Percentiles rank a stretch among this genome's conserved stretches.
These are phyloP conservation scores for Sisymbrium altissimum DNA, from an alignment of 345 rosid genomes.

Conservation along the genomic window DNA sequence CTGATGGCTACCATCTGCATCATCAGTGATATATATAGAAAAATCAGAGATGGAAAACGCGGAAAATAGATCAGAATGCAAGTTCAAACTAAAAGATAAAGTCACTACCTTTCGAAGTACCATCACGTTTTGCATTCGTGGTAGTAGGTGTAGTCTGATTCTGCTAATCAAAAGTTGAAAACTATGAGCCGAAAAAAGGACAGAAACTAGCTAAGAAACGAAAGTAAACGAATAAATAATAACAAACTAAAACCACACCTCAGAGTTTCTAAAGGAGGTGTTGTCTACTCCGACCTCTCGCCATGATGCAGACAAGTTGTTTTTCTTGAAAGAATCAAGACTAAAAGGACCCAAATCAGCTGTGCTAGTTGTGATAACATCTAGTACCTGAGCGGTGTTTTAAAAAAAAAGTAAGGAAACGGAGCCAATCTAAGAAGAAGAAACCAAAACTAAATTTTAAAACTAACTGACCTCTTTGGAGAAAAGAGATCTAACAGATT, in stretches of 20 bases:
- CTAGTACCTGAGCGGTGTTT: conserved; percentile 49
- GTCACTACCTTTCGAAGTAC: conserved; percentile 37
- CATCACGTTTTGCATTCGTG: conserved; percentile 38
- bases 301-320: conserved; percentile 80
- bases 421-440: background rate
- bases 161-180: conserved; percentile 35
- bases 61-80: background rate
- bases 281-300: conserved; percentile 37
- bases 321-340: conserved; percentile 78
- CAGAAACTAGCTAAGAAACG: background rate
- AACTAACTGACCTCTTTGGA: conserved; percentile 67
- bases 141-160: conserved; percentile 43
- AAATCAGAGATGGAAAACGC: conserved; percentile 19
- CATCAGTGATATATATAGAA: conserved; percentile 16
- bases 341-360: conserved; percentile 80
- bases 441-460: background rate
- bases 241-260: conserved; percentile 42
- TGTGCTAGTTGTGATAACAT: conserved; percentile 61
- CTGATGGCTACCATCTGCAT: conserved; percentile 50
- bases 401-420: conserved; percentile 2
- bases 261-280: conserved; percentile 35
- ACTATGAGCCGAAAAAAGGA: conserved; percentile 18
- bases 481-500: conserved; percentile 60
- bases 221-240: background rate
- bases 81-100: background rate